These are phyloP conservation scores for Aegilops speltoides DNA, from an alignment of 176 grass and related monocot genomes.

Conservation along the genomic window DNA sequence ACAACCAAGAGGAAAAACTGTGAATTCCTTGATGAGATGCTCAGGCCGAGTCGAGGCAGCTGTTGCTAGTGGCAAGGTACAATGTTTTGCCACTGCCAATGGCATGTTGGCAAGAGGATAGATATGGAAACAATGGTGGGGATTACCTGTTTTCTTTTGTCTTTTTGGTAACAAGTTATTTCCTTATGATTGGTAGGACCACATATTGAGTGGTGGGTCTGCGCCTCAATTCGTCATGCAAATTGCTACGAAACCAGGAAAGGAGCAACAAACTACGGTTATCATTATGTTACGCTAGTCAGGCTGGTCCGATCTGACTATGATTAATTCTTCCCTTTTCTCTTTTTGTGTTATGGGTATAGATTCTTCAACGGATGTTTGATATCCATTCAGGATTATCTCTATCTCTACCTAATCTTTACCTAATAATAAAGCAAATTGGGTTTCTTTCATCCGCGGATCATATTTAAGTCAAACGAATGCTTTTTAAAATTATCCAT, in stretches of 20 bases:
- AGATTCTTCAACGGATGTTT: too few relatives aligned
- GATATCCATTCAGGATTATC: too few relatives aligned
- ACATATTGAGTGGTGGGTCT: background rate
- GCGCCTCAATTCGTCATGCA: background rate
- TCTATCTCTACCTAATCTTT: too few relatives aligned
- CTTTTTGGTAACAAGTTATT: background rate
- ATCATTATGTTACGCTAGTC: background rate
- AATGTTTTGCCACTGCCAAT: background rate
- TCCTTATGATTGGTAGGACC: background rate
- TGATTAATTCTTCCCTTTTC: too few relatives aligned
- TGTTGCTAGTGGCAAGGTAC: background rate
- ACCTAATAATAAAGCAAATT: too few relatives aligned
- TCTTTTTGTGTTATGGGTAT: too few relatives aligned
- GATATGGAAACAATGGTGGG: background rate
- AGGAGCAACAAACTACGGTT: background rate
- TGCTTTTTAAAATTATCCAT: too few relatives aligned
- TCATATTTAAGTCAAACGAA: too few relatives aligned
- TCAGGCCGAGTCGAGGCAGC: background rate
- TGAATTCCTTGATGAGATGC: background rate
- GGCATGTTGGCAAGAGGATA: background rate
- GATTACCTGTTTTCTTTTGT: background rate
- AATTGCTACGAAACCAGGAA: background rate
- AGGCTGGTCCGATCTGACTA: too few relatives aligned
- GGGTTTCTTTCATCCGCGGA: too few relatives aligned
- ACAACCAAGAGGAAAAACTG: background rate